phyloP scores from a whole-genome alignment of 208 protist species.

The Acanthamoeba culbertsoni region DNA sequence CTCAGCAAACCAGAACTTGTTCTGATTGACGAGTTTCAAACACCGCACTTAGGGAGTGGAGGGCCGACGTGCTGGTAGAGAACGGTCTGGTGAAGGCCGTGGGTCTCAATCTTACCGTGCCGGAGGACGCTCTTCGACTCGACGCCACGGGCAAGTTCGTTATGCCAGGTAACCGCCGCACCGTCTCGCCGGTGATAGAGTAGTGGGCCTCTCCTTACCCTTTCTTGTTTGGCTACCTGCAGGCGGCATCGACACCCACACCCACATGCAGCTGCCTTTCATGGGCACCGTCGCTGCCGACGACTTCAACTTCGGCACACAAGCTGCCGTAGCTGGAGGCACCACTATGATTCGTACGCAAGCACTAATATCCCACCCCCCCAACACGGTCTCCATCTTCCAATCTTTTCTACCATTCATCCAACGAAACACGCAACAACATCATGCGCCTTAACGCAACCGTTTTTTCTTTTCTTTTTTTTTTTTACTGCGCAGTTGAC shows the following conservation, averaged over 20 bases:
- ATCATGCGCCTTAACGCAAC: neutral
- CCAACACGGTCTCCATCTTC: too few species aligned
- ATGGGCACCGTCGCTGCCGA: slow-evolving; percentile 82
- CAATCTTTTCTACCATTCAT: neutral
- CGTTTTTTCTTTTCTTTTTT: neutral
- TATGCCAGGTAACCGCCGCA: slow-evolving; percentile 64
- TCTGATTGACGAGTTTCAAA: neutral
- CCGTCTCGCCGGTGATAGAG: too few species aligned
- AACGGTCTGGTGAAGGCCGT: slow-evolving; percentile 79
- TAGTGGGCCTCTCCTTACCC: neutral
- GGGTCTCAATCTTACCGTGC: neutral
- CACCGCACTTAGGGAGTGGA: slow-evolving; percentile 50
- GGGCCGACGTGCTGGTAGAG: slow-evolving; percentile 79
- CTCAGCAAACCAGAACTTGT: neutral
- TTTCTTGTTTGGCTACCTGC: neutral
- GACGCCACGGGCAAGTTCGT: slow-evolving; percentile 80
- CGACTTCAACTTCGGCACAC: slow-evolving; percentile 86
- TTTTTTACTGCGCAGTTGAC: slow-evolving; percentile 76
- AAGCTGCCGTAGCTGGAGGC: slow-evolving; percentile 85
- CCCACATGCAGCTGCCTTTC: slow-evolving; percentile 71
- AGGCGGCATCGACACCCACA: slow-evolving; percentile 88
- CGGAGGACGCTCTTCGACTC: slow-evolving; percentile 55
- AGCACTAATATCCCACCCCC: too few species aligned
- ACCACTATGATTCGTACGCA: slow-evolving; percentile 83
- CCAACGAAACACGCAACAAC: neutral